Base-by-base conservation (phyloP, 2,329 filamentous ascomycete species). In the Colletotrichum australisinense region DNA sequence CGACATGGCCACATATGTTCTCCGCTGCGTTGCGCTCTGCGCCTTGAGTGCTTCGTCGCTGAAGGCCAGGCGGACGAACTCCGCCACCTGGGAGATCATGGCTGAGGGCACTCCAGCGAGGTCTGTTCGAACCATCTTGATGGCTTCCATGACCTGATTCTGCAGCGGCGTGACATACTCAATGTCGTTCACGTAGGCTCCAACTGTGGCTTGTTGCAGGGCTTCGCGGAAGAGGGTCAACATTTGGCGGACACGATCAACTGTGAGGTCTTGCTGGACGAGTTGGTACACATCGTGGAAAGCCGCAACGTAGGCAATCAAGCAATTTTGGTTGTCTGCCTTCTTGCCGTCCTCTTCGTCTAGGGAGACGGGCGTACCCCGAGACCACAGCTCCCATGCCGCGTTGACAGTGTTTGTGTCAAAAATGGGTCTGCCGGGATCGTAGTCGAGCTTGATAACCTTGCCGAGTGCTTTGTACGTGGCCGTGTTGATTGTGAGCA, bases 1-100 rank as follows among this genome's bases (percentile, higher is more conserved):
- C 1, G 95, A 95, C 79, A 98, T 90, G 42, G 97, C 96, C 68
- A 99, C 91, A 79, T 95, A 98, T 0, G 95, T 97, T 7, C 94
- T 93, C 69, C 91, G 91, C 63, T 77, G 74, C n/a, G 42, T 76
- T 80, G 76, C 80, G 81, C 68, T 53, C 14, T 77, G 76, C 75
- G 83, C 68, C 8, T 77, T 78, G 49, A 75, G 77, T 73, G 75
- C 79, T 16, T 79, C 82, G 35, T 82, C 78, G 0, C 85, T 82
- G 76, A 94, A 95, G 1, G 94, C 93, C 42, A 97, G 85, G 2
- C 90, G 88, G 9, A 91, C 88, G 72, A 97, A 91, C 63, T 93
- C 89, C 1, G 94, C 90, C 11, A 95, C 88, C 68, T 94, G 89
- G 1, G 85, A 85, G 63, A 95, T 87, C 77, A 98, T 84, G n/a